These are phyloP conservation scores for Arabis hirsuta DNA, from an alignment of 345 rosid species.

Conservation along the genomic window DNA sequence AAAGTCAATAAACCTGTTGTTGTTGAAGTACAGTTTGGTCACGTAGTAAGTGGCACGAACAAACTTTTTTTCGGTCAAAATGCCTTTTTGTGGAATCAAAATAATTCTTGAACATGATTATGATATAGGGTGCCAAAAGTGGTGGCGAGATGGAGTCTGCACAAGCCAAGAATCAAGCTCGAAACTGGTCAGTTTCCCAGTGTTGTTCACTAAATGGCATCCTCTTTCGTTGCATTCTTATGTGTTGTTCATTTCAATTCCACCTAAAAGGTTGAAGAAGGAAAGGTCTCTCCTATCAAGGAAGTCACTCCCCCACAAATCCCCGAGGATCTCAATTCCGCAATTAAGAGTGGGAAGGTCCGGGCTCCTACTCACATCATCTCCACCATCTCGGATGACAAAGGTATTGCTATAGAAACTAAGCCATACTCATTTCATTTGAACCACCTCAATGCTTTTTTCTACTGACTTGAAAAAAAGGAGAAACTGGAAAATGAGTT, in stretches of 20 bases:
- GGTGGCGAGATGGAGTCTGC: constrained; percentile 99
- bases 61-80: not conserved
- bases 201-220: constrained; percentile 12
- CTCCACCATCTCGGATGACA: constrained; percentile 96
- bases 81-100: constrained; percentile 15
- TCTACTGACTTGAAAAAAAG: not conserved
- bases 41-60: constrained; percentile 73
- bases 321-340: constrained; percentile 93
- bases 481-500: not conserved
- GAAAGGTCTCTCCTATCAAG: constrained; percentile 75
- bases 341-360: constrained; percentile 97
- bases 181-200: constrained; percentile 62
- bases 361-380: constrained; percentile 97
- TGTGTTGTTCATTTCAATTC: constrained; percentile 8
- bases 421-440: not conserved
- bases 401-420: constrained; percentile 54
- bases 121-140: constrained; percentile 93
- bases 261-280: constrained; percentile 66
- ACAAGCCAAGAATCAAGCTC: constrained; percentile 98
- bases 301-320: constrained; percentile 89
- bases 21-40: constrained; percentile 99
- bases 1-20: constrained; percentile 94
- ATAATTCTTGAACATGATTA: constrained; percentile 24
- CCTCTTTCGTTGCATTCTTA: constrained; percentile 12
- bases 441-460: no score